Evolutionary conservation across 805 yeast genomes (phyloP).

Genomic region (Candida broadrunensis): DNA sequence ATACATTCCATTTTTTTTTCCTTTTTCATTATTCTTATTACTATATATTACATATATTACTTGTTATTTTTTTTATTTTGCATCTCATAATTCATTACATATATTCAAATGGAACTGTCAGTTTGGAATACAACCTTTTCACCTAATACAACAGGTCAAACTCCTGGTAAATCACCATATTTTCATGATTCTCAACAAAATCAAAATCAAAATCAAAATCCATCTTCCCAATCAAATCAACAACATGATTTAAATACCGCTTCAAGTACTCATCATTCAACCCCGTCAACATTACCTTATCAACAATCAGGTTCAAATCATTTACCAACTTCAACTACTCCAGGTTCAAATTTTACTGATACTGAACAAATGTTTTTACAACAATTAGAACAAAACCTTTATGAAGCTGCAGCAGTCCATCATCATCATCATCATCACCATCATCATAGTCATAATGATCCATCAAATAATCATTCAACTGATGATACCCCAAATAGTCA

Average conservation of each 20-base stretch:
- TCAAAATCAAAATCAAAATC: neutral
- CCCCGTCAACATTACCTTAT: neutral
- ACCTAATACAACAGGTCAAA: slow-evolving; percentile 4
- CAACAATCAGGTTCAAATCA: slow-evolving; percentile 4
- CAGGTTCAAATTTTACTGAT: slow-evolving; percentile 16
- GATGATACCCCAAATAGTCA: slow-evolving; percentile 1
- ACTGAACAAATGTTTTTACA: slow-evolving; percentile 24
- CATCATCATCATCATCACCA: slow-evolving; percentile 5
- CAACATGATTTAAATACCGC: neutral
- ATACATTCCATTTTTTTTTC: too few species aligned
- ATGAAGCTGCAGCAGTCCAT: slow-evolving; percentile 12
- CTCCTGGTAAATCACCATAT: slow-evolving; percentile 7
- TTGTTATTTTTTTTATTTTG: too few species aligned
- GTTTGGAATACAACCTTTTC: slow-evolving; percentile 9
- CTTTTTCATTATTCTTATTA: too few species aligned
- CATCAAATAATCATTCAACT: slow-evolving; percentile 1
- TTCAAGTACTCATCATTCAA: neutral
- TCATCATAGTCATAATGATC: slow-evolving; percentile 2
- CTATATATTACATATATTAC: too few species aligned
- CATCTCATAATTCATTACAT: too few species aligned
- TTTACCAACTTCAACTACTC: neutral
- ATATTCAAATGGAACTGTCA: slow-evolving; percentile 7
- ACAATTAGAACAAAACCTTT: slow-evolving; percentile 27
- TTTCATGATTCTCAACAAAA: slow-evolving; percentile 2
- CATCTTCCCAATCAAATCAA: neutral